phyloP scores from a whole-genome alignment of 208 protist genomes.

The Acanthamoeba quina region DNA sequence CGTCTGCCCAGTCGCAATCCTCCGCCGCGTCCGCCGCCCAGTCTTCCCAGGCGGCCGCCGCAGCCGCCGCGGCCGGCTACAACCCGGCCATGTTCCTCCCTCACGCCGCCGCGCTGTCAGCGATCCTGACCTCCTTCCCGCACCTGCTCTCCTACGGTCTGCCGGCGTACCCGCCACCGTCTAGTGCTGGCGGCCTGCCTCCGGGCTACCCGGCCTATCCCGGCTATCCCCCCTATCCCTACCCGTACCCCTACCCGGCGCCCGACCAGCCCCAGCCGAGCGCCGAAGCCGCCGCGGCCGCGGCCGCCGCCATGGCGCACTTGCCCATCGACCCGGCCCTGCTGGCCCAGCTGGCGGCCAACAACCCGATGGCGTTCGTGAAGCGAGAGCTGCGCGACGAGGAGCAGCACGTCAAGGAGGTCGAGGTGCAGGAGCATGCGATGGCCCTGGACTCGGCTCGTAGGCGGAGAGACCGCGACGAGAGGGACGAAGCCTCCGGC shows the following conservation, averaged over 20 bases:
- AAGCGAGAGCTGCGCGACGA: background rate
- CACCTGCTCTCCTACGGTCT: conserved; percentile 25
- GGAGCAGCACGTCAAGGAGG: background rate
- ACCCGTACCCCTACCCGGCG: background rate
- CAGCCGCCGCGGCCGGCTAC: background rate
- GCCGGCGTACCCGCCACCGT: background rate
- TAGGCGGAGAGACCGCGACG: background rate
- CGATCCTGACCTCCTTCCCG: background rate
- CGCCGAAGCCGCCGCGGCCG: background rate
- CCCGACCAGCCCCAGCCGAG: background rate
- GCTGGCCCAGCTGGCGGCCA: background rate
- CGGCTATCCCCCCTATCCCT: background rate
- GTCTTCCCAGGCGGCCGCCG: background rate
- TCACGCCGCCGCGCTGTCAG: background rate
- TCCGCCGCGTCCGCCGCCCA: background rate
- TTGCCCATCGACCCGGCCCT: background rate
- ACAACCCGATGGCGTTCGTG: background rate
- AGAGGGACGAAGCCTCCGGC: background rate
- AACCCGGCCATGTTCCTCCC: conserved; percentile 11
- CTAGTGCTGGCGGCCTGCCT: background rate
- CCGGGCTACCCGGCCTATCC: conserved; percentile 21
- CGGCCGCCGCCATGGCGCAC: background rate
- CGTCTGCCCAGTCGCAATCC: background rate
- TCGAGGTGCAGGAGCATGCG: background rate
- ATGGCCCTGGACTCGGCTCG: background rate